phyloP scores from a whole-genome alignment of 208 protist genomes.

The Phytomonas sp. region DNA sequence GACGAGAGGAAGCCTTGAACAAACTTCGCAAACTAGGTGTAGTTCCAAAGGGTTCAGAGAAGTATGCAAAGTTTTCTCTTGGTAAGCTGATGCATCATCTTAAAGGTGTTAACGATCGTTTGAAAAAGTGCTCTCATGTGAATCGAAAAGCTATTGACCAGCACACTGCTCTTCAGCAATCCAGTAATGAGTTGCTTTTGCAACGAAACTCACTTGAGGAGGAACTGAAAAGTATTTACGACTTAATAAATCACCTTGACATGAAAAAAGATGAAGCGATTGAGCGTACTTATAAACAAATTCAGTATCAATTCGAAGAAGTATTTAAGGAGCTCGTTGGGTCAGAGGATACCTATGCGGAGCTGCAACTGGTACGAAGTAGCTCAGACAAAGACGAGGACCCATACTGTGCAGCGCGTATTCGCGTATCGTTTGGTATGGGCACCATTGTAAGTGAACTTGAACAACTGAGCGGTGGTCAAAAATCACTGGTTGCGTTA shows the following conservation, averaged over 20 bases:
- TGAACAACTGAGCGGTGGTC: conserved; percentile 94
- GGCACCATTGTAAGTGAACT: conserved; percentile 75
- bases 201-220: conserved; percentile 78
- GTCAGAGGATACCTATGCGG: conserved; percentile 71
- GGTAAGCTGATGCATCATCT: conserved; percentile 80
- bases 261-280: conserved; percentile 96
- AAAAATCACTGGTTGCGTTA: conserved; percentile 98
- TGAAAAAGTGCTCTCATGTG: conserved; percentile 92
- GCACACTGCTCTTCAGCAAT: conserved; percentile 87
- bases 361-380: conserved; percentile 63
- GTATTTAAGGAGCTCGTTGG: conserved; percentile 96
- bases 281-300: conserved; percentile 95
- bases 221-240: conserved; percentile 86
- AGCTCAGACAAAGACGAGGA: conserved; percentile 32
- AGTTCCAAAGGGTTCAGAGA: conserved; percentile 18
- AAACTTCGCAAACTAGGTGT: conserved; percentile 92
- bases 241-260: conserved; percentile 95
- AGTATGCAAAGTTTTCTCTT: conserved; percentile 39
- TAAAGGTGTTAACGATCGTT: conserved; percentile 59
- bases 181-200: conserved; percentile 68
- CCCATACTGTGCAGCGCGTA: conserved; percentile 87
- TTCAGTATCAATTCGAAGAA: conserved; percentile 94
- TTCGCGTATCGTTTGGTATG: conserved; percentile 88
- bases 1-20: conserved; percentile 73
- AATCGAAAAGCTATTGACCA: conserved; percentile 99